These are phyloP conservation scores for Cladophialophora bantiana DNA, from an alignment of 2,329 filamentous ascomycete species.

Conservation along the genomic window DNA sequence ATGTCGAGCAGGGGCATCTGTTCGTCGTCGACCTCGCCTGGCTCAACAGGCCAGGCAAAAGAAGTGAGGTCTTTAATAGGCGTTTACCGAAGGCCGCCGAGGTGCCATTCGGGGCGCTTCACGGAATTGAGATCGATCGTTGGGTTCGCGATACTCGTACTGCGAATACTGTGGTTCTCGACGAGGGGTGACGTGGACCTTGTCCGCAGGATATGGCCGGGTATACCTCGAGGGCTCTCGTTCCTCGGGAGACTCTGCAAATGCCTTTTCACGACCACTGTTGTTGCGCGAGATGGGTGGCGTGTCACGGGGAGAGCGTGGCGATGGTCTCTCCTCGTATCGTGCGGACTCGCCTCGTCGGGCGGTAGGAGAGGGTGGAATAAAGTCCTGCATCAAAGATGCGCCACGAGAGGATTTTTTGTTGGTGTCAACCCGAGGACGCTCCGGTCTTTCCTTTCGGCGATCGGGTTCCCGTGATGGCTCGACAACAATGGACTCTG, in stretches of 20 bases:
- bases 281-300: slow-evolving; percentile 33
- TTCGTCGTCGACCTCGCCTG: not conserved
- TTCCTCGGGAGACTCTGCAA: slow-evolving; percentile 34
- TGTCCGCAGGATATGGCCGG: slow-evolving; percentile 30
- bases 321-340: slow-evolving; percentile 29
- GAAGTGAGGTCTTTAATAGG: slow-evolving; percentile 20
- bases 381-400: slow-evolving; percentile 28
- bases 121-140: slow-evolving; percentile 27
- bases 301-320: slow-evolving; percentile 34
- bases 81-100: slow-evolving; percentile 34
- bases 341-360: slow-evolving; percentile 33
- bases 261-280: slow-evolving; percentile 35
- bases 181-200: slow-evolving; percentile 30
- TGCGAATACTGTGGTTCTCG: slow-evolving; percentile 30
- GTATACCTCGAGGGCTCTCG: slow-evolving; percentile 28
- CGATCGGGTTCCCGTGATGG: slow-evolving; percentile 30
- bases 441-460: slow-evolving; percentile 33
- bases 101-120: slow-evolving; percentile 27
- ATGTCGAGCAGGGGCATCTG: not conserved
- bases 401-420: slow-evolving; percentile 33
- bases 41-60: not conserved
- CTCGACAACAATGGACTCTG: slow-evolving; percentile 30
- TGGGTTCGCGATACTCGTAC: slow-evolving; percentile 30
- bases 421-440: slow-evolving; percentile 31
- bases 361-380: slow-evolving; percentile 19